Evolutionary conservation across 1,284 basidiomycete genomes (phyloP).

Genomic region (Ustilago cynodontis): DNA sequence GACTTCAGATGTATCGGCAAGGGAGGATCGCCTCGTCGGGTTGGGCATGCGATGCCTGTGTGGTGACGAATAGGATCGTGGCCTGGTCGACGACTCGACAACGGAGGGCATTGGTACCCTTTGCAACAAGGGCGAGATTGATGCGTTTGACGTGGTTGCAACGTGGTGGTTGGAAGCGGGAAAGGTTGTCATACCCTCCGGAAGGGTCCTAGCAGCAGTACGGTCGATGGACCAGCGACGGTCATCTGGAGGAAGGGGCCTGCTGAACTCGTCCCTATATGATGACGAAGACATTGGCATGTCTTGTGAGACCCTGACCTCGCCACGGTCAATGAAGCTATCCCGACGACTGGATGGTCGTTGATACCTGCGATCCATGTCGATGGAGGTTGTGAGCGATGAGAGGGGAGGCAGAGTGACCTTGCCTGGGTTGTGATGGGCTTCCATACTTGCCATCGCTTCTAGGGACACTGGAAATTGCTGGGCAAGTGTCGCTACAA

Average conservation of each 20-base stretch:
- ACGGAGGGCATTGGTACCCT: not conserved
- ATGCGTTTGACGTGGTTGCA: not conserved
- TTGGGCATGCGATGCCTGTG: constrained; percentile 18
- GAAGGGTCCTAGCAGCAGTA: not conserved
- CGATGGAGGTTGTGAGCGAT: constrained; percentile 36
- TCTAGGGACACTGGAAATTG: not conserved
- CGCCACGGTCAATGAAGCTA: not conserved
- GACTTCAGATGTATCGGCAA: constrained; percentile 29
- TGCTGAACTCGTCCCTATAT: not conserved
- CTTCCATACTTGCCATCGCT: constrained; percentile 16
- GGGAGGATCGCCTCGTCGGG: constrained; percentile 17
- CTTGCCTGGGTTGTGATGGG: constrained; percentile 13
- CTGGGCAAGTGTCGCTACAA: not conserved
- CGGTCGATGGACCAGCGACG: constrained; percentile 12
- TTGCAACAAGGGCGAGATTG: constrained; percentile 1
- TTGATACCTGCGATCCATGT: constrained; percentile 16
- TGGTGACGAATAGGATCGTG: constrained; percentile 33
- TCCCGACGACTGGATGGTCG: not conserved
- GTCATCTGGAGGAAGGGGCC: not conserved
- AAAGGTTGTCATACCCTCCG: not conserved
- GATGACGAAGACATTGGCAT: not conserved
- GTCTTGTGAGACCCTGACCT: not conserved
- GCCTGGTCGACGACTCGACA: constrained; percentile 23
- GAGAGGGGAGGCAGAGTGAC: constrained; percentile 44
- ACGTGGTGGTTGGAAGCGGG: constrained; percentile 3